These are phyloP conservation scores for Phaeosphaeria sp. DNA, from an alignment of 2,329 filamentous ascomycete genomes.

Conservation along the genomic window DNA sequence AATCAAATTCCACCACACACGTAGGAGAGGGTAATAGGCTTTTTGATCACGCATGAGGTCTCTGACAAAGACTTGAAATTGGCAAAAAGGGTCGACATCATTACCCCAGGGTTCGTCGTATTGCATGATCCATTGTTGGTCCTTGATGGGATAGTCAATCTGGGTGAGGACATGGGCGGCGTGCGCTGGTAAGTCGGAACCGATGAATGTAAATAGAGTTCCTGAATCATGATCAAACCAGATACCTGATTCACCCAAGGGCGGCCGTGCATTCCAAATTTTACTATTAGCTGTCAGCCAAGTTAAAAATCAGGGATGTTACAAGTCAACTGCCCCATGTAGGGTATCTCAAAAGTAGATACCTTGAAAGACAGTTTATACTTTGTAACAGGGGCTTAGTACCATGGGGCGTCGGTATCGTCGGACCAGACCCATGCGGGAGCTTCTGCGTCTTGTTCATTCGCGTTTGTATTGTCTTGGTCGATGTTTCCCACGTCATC, in stretches of 20 bases:
- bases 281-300: no score
- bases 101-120: background rate
- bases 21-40: background rate
- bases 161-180: background rate
- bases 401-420: background rate
- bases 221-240: background rate
- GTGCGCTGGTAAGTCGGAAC: background rate
- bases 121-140: background rate
- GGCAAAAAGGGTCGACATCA: background rate
- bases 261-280: background rate
- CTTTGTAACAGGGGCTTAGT: no score
- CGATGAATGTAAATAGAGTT: background rate
- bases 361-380: no score
- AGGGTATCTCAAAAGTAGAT: no score
- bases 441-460: background rate
- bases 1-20: background rate
- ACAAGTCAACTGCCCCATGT: no score
- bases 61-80: background rate
- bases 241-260: background rate
- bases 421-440: background rate
- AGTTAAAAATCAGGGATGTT: no score
- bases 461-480: background rate
- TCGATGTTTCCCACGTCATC: background rate
- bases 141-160: background rate
- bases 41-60: background rate